These are phyloP conservation scores for Ophiostoma triangulosporum DNA, from an alignment of 2,329 filamentous ascomycete genomes.

Conservation along the genomic window DNA sequence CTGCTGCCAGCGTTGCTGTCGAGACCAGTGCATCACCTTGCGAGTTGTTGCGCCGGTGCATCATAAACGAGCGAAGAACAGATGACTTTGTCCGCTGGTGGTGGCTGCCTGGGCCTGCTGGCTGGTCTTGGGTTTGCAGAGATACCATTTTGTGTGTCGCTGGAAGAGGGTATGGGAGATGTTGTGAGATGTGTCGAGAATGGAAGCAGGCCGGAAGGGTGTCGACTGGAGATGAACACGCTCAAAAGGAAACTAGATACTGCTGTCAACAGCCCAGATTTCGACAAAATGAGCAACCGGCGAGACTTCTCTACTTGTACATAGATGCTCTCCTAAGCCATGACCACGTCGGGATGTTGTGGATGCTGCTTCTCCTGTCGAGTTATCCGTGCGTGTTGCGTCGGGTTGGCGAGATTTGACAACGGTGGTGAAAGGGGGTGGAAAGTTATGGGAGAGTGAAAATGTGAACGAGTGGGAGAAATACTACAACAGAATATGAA, in stretches of 20 bases:
- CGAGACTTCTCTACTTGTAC: neutral
- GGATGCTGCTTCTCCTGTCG: neutral
- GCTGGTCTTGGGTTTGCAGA: neutral
- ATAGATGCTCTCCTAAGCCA: neutral
- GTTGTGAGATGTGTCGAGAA: neutral
- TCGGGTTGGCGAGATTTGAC: neutral
- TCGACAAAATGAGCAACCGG: neutral
- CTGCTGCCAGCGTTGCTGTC: slow-evolving; percentile 10
- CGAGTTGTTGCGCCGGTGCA: slow-evolving; percentile 33
- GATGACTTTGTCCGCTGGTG: slow-evolving; percentile 35
- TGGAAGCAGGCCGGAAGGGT: neutral
- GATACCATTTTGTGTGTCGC: slow-evolving; percentile 9
- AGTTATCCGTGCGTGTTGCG: neutral
- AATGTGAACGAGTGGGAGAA: neutral
- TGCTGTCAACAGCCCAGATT: neutral
- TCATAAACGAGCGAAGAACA: slow-evolving; percentile 36
- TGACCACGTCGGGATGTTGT: neutral
- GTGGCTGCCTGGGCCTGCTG: neutral
- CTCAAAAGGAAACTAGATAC: neutral
- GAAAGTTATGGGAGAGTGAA: too few relatives aligned
- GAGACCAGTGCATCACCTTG: slow-evolving; percentile 25
- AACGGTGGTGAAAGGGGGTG: neutral
- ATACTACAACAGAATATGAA: neutral
- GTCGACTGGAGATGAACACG: neutral
- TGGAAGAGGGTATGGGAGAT: neutral